These are phyloP conservation scores for Xylaria acuta DNA, from an alignment of 495 filamentous ascomycete genomes.

Conservation along the genomic window DNA sequence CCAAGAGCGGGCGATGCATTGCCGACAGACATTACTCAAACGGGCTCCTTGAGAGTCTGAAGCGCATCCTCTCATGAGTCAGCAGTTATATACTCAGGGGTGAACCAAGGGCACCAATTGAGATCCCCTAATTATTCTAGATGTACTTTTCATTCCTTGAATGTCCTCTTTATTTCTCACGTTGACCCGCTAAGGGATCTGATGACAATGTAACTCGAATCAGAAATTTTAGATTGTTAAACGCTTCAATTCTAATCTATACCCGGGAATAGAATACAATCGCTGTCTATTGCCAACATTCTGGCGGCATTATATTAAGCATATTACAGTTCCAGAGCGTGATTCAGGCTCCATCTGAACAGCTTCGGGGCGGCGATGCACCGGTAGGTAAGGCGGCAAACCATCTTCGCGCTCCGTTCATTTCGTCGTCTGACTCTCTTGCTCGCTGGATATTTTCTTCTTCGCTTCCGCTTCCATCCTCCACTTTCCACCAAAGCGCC, in stretches of 20 bases:
- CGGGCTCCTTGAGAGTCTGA: no score
- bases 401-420: not conserved
- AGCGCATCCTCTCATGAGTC: no score
- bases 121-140: no score
- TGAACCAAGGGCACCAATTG: no score
- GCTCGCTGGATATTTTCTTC: not conserved
- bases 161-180: not conserved
- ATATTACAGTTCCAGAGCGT: not conserved
- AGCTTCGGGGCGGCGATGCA: not conserved
- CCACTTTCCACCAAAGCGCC: constrained; percentile 49
- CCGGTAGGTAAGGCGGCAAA: not conserved
- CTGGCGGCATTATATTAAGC: not conserved
- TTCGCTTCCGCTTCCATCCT: constrained; percentile 36
- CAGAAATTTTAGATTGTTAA: no score
- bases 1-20: no score
- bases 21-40: no score
- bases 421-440: not conserved
- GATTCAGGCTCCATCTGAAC: not conserved
- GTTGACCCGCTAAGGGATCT: no score
- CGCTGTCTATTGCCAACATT: not conserved
- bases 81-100: no score
- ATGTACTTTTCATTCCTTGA: not conserved
- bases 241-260: not conserved
- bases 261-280: not conserved
- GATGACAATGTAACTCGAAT: no score